These are phyloP conservation scores for Trichoderma sp. DNA, from an alignment of 2,329 filamentous ascomycete species.

Conservation along the genomic window DNA sequence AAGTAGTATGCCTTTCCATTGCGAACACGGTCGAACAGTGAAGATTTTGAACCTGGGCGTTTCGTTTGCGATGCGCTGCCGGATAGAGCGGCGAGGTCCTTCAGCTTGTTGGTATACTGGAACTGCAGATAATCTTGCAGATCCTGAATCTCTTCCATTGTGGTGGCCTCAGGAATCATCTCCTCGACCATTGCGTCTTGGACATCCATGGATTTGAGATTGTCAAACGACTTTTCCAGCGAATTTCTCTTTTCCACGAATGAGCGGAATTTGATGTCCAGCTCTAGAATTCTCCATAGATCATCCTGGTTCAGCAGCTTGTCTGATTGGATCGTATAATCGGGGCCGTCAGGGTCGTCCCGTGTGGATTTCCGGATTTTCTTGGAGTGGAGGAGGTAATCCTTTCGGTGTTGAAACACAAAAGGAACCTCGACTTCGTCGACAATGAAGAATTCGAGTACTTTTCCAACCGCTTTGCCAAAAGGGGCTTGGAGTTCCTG, in stretches of 20 bases:
- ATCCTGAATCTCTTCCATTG: conserved; percentile 94
- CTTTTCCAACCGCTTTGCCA: conserved; percentile 82
- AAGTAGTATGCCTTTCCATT: conserved; percentile 75
- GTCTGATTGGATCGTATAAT: conserved; percentile 74
- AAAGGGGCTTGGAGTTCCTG: conserved; percentile 76
- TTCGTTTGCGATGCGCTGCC: conserved; percentile 65
- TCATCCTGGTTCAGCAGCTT: conserved; percentile 91
- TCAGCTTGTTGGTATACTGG: conserved; percentile 79
- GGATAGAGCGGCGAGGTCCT: conserved; percentile 67
- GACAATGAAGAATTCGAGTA: conserved; percentile 90
- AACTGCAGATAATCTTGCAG: conserved; percentile 96
- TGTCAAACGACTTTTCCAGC: conserved; percentile 74
- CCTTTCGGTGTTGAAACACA: conserved; percentile 96
- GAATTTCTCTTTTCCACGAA: conserved; percentile 88
- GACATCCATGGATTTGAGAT: conserved; percentile 61
- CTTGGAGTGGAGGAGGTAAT: conserved; percentile 89
- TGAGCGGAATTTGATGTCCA: conserved; percentile 92
- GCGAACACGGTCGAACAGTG: conserved; percentile 79
- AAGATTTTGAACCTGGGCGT: conserved; percentile 78
- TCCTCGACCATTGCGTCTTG: conserved; percentile 75
- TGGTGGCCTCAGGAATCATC: conserved; percentile 74
- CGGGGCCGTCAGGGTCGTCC: conserved; percentile 66
- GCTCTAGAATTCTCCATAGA: conserved; percentile 89
- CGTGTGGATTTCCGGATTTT: conserved; percentile 61
- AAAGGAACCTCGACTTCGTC: conserved; percentile 96